phyloP scores from a whole-genome alignment of 1,139 yeast species.

The Maudiozyma humilis region DNA sequence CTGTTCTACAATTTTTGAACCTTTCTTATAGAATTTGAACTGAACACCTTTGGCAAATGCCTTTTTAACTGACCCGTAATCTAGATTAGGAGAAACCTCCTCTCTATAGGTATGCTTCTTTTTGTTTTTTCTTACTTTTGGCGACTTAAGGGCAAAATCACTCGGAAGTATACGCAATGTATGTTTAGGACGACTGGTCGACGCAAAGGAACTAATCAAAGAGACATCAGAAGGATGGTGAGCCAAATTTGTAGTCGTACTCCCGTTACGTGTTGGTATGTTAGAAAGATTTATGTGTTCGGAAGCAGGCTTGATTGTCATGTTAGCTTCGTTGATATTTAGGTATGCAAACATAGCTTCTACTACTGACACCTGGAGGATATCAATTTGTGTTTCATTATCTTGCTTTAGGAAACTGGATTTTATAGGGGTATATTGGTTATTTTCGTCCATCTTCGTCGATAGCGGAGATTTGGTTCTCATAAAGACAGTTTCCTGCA shows the following conservation, averaged over 20 bases:
- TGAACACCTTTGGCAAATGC: constrained; percentile 61
- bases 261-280: neutral
- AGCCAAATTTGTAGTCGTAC: neutral
- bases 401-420: constrained; percentile 26
- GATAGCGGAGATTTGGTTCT: neutral
- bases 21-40: constrained; percentile 47
- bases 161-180: constrained; percentile 25
- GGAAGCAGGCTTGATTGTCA: constrained; percentile 19
- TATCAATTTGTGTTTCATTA: constrained; percentile 71
- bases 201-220: constrained; percentile 13
- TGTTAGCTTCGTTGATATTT: constrained; percentile 50
- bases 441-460: neutral
- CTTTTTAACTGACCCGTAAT: constrained; percentile 46
- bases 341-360: constrained; percentile 67
- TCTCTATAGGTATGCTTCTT: constrained; percentile 17
- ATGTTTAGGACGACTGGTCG: constrained; percentile 17
- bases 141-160: constrained; percentile 19
- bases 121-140: constrained; percentile 11
- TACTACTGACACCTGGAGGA: constrained; percentile 59
- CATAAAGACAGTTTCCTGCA: neutral
- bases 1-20: constrained; percentile 52
- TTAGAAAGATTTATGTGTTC: neutral
- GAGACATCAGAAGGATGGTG: constrained; percentile 14
- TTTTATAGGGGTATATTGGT: neutral
- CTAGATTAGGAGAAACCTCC: constrained; percentile 26